Evolutionary conservation across 495 filamentous ascomycete species (phyloP).

Genomic region (Cudoniella acicularis): DNA sequence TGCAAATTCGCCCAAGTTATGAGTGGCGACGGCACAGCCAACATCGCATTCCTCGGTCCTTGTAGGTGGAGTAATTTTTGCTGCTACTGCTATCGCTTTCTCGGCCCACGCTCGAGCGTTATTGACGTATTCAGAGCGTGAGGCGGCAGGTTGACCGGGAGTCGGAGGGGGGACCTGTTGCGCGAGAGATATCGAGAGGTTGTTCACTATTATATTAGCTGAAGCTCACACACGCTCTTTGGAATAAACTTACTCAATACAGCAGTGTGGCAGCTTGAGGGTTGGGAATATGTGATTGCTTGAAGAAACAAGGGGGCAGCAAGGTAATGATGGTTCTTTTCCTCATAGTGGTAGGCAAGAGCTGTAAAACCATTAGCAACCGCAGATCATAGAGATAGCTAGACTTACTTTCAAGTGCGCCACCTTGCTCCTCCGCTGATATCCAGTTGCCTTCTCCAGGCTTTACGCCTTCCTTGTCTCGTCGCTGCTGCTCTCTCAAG

Average conservation of each 20-base stretch:
- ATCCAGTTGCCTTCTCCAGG: constrained; percentile 71
- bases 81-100: constrained; percentile 63
- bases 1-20: constrained; percentile 82
- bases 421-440: constrained; percentile 66
- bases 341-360: constrained; percentile 68
- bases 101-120: constrained; percentile 69
- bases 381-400: background rate
- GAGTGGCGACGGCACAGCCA: constrained; percentile 78
- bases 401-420: constrained; percentile 59
- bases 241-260: constrained; percentile 55
- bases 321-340: constrained; percentile 65
- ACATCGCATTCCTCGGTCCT: constrained; percentile 77
- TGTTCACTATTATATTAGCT: constrained; percentile 54
- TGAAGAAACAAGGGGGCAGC: constrained; percentile 87
- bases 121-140: constrained; percentile 50
- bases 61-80: constrained; percentile 51
- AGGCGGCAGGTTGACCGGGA: constrained; percentile 28
- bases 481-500: constrained; percentile 66
- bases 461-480: constrained; percentile 58
- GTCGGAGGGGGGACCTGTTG: constrained; percentile 52
- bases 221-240: background rate
- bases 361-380: constrained; percentile 38
- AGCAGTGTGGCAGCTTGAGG: constrained; percentile 57
- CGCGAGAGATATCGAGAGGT: constrained; percentile 61
- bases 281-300: constrained; percentile 65